phyloP scores from a whole-genome alignment of 164 flowering plant species.

The Piper betle region DNA sequence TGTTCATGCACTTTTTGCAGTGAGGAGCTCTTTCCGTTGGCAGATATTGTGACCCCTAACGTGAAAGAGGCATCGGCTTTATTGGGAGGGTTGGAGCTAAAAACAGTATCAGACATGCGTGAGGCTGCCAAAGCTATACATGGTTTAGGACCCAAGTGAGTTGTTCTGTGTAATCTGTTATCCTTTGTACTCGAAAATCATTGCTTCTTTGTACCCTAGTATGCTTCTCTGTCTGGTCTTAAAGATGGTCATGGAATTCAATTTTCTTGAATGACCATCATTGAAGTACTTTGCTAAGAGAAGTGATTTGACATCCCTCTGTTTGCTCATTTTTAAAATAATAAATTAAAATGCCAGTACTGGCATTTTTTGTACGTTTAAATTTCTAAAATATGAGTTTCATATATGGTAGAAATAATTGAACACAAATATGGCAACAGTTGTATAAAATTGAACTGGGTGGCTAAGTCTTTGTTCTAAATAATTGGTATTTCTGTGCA shows the following conservation, averaged over 20 bases:
- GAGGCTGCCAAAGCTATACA: constrained; percentile 75
- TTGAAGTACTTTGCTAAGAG: too few species aligned
- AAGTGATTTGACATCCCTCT: too few species aligned
- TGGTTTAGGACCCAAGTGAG: constrained; percentile 70
- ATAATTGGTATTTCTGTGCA: constrained; percentile 15
- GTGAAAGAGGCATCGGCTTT: constrained; percentile 76
- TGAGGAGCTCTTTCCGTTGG: constrained; percentile 73
- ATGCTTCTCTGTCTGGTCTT: too few species aligned
- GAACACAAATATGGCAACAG: not conserved
- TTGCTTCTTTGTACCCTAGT: not conserved
- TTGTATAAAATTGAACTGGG: not conserved
- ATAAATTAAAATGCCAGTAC: too few species aligned
- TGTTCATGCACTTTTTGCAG: constrained; percentile 24
- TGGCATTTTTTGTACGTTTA: too few species aligned
- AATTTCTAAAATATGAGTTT: too few species aligned
- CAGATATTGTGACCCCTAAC: constrained; percentile 90
- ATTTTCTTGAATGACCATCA: too few species aligned
- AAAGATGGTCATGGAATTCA: too few species aligned
- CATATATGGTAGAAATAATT: not conserved
- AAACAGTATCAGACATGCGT: constrained; percentile 72
- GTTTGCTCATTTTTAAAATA: too few species aligned
- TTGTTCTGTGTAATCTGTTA: not conserved
- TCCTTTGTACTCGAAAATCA: not conserved
- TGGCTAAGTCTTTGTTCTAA: not conserved
- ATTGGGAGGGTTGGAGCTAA: constrained; percentile 51